Conservation (phyloP, 1,284 basidiomycete species). For the Ceratobasidium sp. region DNA sequence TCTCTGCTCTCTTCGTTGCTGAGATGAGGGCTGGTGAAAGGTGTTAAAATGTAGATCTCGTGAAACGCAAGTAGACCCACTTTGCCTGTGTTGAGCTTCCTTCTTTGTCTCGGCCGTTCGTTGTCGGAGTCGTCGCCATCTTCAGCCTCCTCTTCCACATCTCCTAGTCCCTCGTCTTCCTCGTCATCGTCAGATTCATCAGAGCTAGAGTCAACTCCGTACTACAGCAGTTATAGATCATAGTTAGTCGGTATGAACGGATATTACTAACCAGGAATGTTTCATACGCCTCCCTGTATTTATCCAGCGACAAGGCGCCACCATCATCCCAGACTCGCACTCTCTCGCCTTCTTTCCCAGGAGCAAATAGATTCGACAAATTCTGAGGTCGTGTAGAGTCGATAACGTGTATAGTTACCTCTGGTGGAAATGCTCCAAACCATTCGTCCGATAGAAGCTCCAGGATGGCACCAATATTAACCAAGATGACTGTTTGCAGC, state of each 20-base stretch:
- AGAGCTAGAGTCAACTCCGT: slow-evolving; percentile 78
- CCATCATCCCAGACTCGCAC: slow-evolving; percentile 94
- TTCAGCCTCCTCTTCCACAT: slow-evolving; percentile 59
- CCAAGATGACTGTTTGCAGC: slow-evolving; percentile 90
- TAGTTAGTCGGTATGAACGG: not conserved
- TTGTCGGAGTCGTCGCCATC: slow-evolving; percentile 57
- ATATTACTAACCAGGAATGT: slow-evolving; percentile 73
- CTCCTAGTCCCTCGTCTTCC: slow-evolving; percentile 63
- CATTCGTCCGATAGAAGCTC: slow-evolving; percentile 80
- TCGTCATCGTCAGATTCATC: slow-evolving; percentile 64
- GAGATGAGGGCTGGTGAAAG: slow-evolving; percentile 53
- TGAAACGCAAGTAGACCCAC: not conserved
- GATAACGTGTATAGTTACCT: slow-evolving; percentile 87
- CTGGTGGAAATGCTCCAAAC: slow-evolving; percentile 76
- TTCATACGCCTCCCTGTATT: slow-evolving; percentile 82
- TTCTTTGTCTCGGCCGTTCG: slow-evolving; percentile 51
- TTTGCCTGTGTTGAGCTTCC: slow-evolving; percentile 46
- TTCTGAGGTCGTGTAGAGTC: slow-evolving; percentile 95
- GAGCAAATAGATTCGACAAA: slow-evolving; percentile 87
- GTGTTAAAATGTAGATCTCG: slow-evolving; percentile 13
- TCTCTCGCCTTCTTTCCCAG: slow-evolving; percentile 74
- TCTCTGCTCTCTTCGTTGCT: slow-evolving; percentile 74
- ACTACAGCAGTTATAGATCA: slow-evolving; percentile 60
- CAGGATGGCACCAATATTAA: slow-evolving; percentile 93
- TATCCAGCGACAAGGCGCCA: slow-evolving; percentile 72